Percentiles rank a stretch among this genome's conserved stretches.
Evolutionary conservation across 164 flowering plant species (phyloP).

Genomic region (Magnolia kwangsiensis): DNA sequence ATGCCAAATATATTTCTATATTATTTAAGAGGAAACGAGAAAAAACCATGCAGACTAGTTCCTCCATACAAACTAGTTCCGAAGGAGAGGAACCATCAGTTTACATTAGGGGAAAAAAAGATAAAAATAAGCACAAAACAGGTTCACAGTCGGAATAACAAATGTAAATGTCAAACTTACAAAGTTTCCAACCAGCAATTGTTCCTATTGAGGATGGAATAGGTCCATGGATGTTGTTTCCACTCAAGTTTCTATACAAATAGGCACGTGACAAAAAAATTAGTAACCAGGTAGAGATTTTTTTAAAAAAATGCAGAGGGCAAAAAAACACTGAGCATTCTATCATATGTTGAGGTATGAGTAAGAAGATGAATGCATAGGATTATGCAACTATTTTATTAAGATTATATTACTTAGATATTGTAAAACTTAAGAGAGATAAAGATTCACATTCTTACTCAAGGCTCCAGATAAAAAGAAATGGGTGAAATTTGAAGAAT

Average conservation of each 20-base stretch:
- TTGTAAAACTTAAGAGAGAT: neutral
- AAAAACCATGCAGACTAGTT: neutral
- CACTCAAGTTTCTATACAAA: slow-evolving; percentile 74
- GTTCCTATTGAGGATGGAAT: slow-evolving; percentile 79
- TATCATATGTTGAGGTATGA: neutral
- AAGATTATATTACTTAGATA: neutral
- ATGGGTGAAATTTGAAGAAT: no score
- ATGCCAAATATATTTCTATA: no score
- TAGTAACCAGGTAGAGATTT: neutral
- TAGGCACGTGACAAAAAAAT: neutral
- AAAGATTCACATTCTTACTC: slow-evolving; percentile 5
- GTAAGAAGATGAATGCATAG: neutral
- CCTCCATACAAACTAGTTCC: neutral
- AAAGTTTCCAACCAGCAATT: slow-evolving; percentile 48
- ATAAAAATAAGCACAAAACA: neutral
- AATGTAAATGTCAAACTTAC: slow-evolving; percentile 42
- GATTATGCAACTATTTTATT: neutral
- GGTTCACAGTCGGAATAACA: neutral
- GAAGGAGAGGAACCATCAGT: neutral
- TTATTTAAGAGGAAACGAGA: neutral
- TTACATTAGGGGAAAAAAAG: no score
- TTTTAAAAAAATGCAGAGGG: neutral
- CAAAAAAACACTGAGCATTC: neutral
- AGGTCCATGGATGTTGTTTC: slow-evolving; percentile 71
- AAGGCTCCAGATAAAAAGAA: neutral